Conservation (phyloP, 2,329 filamentous ascomycete genomes). For the Xylariaceae sp. region DNA sequence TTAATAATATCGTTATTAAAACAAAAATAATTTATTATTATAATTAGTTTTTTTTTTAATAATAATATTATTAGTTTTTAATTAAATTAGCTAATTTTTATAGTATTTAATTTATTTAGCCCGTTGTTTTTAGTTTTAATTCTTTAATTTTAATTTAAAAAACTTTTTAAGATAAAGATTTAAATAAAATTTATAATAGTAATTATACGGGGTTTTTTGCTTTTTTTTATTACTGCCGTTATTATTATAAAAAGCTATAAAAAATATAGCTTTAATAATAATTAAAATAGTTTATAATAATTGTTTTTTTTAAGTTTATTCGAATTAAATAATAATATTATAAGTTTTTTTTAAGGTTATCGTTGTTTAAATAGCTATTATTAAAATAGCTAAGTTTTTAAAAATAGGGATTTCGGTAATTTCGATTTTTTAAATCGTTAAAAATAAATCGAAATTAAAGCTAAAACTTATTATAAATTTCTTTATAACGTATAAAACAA, state of each 20-base stretch:
- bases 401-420: neutral
- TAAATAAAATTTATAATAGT: too few species aligned
- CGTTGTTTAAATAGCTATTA: neutral
- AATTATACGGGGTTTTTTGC: too few species aligned
- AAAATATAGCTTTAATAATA: too few species aligned
- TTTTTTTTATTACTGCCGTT: neutral
- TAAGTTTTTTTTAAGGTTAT: neutral
- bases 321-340: neutral
- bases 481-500: neutral
- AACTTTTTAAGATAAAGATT: too few species aligned
- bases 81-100: neutral
- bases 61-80: neutral
- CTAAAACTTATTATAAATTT: neutral
- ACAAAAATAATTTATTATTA: neutral
- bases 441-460: neutral
- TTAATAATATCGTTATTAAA: neutral
- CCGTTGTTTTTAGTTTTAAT: too few species aligned
- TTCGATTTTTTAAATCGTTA: neutral
- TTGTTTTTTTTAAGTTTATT: too few species aligned
- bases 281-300: too few species aligned
- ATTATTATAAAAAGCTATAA: slow-evolving; percentile 3
- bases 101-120: neutral
- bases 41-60: neutral
- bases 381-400: neutral
- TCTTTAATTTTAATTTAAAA: too few species aligned